Evolutionary conservation across 352 stramenopile genomes (phyloP).

Genomic region (Pythium sp.): DNA sequence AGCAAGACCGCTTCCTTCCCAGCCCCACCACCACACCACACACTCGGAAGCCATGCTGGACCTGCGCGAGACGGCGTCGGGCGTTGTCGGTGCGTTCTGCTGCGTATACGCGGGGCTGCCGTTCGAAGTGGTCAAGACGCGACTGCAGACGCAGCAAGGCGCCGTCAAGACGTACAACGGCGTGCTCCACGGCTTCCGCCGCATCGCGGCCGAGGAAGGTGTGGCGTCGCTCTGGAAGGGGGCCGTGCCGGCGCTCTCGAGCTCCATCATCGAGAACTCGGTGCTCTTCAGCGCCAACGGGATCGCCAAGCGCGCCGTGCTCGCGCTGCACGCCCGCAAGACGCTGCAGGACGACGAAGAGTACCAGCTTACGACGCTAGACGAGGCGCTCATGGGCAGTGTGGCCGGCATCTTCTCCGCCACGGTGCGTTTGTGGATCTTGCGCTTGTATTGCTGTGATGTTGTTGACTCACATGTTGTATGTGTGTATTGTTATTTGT

Average conservation of each 20-base stretch:
- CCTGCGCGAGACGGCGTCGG: conserved; percentile 69
- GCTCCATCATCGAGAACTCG: conserved; percentile 88
- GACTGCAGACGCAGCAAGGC: conserved; percentile 79
- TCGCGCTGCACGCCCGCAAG: conserved; percentile 49
- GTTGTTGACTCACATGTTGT: not conserved
- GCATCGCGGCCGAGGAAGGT: conserved; percentile 74
- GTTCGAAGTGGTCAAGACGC: conserved; percentile 88
- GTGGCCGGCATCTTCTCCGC: conserved; percentile 83
- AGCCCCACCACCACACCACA: not conserved
- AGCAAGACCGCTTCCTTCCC: not conserved
- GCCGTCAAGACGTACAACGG: conserved; percentile 56
- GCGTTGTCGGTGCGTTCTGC: conserved; percentile 75
- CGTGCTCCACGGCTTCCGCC: conserved; percentile 62
- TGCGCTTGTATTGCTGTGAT: not conserved
- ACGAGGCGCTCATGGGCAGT: conserved; percentile 81
- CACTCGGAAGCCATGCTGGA: conserved; percentile 47
- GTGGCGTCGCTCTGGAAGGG: conserved; percentile 83
- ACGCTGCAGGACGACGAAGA: conserved; percentile 36
- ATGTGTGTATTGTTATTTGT: not conserved
- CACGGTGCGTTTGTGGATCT: conserved; percentile 35
- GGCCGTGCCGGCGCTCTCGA: conserved; percentile 81
- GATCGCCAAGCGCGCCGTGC: conserved; percentile 61
- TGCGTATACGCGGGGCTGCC: conserved; percentile 84
- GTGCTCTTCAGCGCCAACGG: conserved; percentile 89
- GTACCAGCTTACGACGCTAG: conserved; percentile 68